Evolutionary conservation across 441 rosid species (phyloP).

Genomic region (Erodium trifolium): DNA sequence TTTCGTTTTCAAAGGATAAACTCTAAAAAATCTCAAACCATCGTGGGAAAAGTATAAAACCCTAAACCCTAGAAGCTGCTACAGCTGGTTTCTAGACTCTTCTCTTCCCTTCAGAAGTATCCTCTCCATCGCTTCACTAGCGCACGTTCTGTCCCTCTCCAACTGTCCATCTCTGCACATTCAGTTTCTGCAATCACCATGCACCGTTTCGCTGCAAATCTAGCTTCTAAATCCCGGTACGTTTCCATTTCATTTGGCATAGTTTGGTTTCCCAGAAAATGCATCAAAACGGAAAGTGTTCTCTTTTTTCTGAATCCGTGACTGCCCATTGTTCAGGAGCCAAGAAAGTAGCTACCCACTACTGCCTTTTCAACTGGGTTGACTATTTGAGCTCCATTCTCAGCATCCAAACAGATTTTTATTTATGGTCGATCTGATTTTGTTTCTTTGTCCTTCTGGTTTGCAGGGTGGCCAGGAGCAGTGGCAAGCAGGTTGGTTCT

Average conservation of each 20-base stretch:
- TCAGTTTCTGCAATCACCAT: neutral
- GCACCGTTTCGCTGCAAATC: too few species aligned
- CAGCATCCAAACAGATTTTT: neutral
- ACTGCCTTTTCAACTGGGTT: neutral
- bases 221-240: too few species aligned
- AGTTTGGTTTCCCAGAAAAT: neutral
- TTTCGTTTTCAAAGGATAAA: too few species aligned
- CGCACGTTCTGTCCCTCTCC: too few species aligned
- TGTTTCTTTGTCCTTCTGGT: neutral
- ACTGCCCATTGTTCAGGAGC: neutral
- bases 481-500: constrained; percentile 5
- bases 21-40: neutral
- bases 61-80: neutral
- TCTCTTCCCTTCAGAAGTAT: constrained; percentile 1
- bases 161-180: neutral
- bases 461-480: neutral
- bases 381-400: neutral
- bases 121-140: neutral
- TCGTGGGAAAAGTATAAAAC: neutral
- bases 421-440: neutral
- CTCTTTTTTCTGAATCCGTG: neutral
- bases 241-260: too few species aligned
- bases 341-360: neutral
- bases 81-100: neutral
- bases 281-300: neutral